Base-by-base conservation (phyloP, 2,329 filamentous ascomycete species). In the Sporothrix curviconia region DNA sequence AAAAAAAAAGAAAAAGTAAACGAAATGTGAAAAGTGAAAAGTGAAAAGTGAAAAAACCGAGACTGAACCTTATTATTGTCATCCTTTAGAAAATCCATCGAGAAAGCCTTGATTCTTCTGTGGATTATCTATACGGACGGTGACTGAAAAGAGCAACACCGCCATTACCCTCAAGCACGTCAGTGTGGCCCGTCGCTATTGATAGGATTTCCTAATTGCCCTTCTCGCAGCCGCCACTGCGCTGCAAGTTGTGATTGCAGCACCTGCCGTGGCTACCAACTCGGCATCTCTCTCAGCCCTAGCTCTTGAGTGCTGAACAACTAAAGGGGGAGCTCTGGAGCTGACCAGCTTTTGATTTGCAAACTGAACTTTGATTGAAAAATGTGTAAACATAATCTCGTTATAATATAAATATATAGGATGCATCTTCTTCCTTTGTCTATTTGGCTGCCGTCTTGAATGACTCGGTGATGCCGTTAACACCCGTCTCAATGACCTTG, bases 401-500 rank as follows among this genome's bases (percentile, higher is more conserved):
- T 40, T 11, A 11, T 32, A 32, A 32, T 32, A 32, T 11, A 32
- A n/a, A 25, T 25, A 25, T 36, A 14, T 50, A 3, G 19, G 17
- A 9, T 25, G 32, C n/a, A 22, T 39, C 7, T 7, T 15, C 8
- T 19, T 28, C 15, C 17, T 7, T 6, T 34, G 14, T 17, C 43
- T 56, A 47, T 22, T 50, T 39, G 24, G 34, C 34, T 30, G 44
- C n/a, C 46, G 25, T 39, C 39, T 53, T 57, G 17, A 57, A 63
- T 34, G 55, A 58, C 54, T 59, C 61, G 2, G 60, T 67, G 53
- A 84, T 82, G 1, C 80, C 79, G 49, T 81, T 74, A 0, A 75
- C 72, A 1, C 75, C 78, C n/a, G 90, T 95, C 71, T 92, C 90
- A 12, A 96, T 88, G 52, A 91, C 86, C 67, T 82, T 82, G 68